Percentiles rank a stretch among this genome's conserved stretches.
Conservation (phyloP, 495 filamentous ascomycete genomes). For the Hypoxylon trugodes region DNA sequence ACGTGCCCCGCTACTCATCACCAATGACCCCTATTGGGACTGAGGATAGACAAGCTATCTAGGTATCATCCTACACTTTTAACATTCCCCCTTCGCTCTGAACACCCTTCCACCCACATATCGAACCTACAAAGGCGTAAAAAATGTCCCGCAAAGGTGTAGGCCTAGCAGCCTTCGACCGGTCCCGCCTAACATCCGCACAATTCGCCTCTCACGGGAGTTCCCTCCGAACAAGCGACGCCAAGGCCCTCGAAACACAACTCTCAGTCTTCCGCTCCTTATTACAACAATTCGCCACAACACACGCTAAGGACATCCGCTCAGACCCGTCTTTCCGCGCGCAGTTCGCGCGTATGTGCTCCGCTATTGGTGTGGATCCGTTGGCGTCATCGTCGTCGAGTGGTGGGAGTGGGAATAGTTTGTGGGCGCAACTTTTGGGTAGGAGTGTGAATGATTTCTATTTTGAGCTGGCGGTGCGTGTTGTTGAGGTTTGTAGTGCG, state of each 20-base stretch:
- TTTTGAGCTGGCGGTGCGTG: slow-evolving; percentile 91
- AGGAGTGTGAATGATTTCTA: slow-evolving; percentile 97
- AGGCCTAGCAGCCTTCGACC: slow-evolving; percentile 90
- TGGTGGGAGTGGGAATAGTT: slow-evolving; percentile 63
- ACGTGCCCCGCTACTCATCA: too few species aligned
- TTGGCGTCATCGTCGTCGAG: slow-evolving; percentile 73
- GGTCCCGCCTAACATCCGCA: slow-evolving; percentile 77
- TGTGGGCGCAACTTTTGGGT: slow-evolving; percentile 94
- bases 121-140: too few species aligned
- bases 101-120: too few species aligned
- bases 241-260: slow-evolving; percentile 84
- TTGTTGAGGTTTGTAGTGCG: slow-evolving; percentile 90
- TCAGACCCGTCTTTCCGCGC: slow-evolving; percentile 94
- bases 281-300: slow-evolving; percentile 91
- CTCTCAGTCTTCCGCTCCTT: slow-evolving; percentile 94
- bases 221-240: slow-evolving; percentile 80
- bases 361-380: slow-evolving; percentile 95
- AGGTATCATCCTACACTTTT: too few species aligned
- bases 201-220: slow-evolving; percentile 90
- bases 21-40: too few species aligned
- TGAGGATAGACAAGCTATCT: too few species aligned
- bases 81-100: too few species aligned
- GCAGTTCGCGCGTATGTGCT: slow-evolving; percentile 98
- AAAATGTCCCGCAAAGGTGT: slow-evolving; percentile 73
- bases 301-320: slow-evolving; percentile 92